phyloP scores from a whole-genome alignment of 805 yeast genomes.

The Saccharomycopsis fermentans region DNA sequence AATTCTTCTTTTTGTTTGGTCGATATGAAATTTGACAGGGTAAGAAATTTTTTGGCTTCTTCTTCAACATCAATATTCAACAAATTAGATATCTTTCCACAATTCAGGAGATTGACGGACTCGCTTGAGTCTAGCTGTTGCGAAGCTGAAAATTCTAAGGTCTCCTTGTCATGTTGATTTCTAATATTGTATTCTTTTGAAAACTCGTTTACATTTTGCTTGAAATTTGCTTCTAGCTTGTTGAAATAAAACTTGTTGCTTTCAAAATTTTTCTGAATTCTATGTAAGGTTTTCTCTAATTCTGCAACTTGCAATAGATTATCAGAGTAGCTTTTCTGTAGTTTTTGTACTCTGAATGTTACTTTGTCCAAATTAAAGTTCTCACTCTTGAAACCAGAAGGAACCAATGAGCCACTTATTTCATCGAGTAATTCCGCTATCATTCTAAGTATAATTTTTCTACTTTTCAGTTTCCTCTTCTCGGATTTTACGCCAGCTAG shows the following conservation, averaged over 20 bases:
- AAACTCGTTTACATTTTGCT: slow-evolving; percentile 1
- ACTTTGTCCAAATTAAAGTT: slow-evolving; percentile 10
- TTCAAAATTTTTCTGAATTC: slow-evolving; percentile 3
- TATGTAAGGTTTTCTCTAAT: slow-evolving; percentile 4
- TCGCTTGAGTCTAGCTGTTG: neutral
- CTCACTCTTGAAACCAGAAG: slow-evolving; percentile 7
- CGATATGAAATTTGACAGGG: slow-evolving; percentile 1
- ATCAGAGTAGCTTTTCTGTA: slow-evolving; percentile 10
- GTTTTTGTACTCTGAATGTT: neutral
- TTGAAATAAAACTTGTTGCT: slow-evolving; percentile 7
- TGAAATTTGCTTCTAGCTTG: slow-evolving; percentile 6
- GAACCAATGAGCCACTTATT: slow-evolving; percentile 11
- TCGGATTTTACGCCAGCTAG: slow-evolving; percentile 7
- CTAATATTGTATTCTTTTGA: neutral
- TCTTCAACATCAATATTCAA: neutral
- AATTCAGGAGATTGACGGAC: neutral
- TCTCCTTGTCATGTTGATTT: neutral
- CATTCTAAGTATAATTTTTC: slow-evolving; percentile 1
- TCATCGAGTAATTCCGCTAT: slow-evolving; percentile 2
- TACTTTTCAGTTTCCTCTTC: neutral
- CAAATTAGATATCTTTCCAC: neutral
- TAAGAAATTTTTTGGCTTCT: neutral
- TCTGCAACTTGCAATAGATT: slow-evolving; percentile 6
- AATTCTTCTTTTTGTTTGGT: neutral
- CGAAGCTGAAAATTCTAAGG: neutral